phyloP scores from a whole-genome alignment of 2,329 filamentous ascomycete genomes.

The Paecilomyces niveus region DNA sequence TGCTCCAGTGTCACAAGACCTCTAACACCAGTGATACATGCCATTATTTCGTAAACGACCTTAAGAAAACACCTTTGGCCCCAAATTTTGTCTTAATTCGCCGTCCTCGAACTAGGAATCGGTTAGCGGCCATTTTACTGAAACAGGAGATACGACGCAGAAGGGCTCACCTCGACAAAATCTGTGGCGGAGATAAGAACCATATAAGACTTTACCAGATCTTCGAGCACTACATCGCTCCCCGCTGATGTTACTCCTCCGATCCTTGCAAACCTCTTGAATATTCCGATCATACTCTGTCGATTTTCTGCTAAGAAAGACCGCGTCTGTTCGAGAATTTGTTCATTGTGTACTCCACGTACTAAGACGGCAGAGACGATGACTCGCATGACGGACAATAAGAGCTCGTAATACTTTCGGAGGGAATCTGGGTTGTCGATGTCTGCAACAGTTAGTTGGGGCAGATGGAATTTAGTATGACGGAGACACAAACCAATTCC shows the following conservation, averaged over 20 bases:
- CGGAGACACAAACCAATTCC: conserved; percentile 53
- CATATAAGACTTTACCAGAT: conserved; percentile 78
- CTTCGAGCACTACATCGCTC: conserved; percentile 59
- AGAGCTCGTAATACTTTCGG: conserved; percentile 73
- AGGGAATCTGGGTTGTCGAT: conserved; percentile 63
- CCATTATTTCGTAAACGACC: background rate
- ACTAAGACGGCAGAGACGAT: conserved; percentile 75
- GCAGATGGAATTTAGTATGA: background rate
- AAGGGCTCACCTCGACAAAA: conserved; percentile 69
- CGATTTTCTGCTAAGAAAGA: conserved; percentile 77
- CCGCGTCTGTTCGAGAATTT: conserved; percentile 64
- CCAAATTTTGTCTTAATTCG: conserved; percentile 23
- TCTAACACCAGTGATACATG: conserved; percentile 5
- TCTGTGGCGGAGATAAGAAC: conserved; percentile 73
- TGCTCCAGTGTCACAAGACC: background rate
- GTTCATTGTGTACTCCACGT: conserved; percentile 71
- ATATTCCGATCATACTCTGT: conserved; percentile 75
- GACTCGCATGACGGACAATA: conserved; percentile 73
- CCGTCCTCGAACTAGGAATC: conserved; percentile 33
- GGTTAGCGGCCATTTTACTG: background rate
- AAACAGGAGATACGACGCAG: background rate
- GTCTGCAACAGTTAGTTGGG: conserved; percentile 36
- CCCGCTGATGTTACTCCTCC: conserved; percentile 43
- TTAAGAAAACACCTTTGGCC: conserved; percentile 28
- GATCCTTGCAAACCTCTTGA: conserved; percentile 82